Percentiles rank a stretch among this genome's conserved stretches.
Conservation (phyloP, 192 early-diverging fungal genomes). For the Pecoramyces ruminantium region DNA sequence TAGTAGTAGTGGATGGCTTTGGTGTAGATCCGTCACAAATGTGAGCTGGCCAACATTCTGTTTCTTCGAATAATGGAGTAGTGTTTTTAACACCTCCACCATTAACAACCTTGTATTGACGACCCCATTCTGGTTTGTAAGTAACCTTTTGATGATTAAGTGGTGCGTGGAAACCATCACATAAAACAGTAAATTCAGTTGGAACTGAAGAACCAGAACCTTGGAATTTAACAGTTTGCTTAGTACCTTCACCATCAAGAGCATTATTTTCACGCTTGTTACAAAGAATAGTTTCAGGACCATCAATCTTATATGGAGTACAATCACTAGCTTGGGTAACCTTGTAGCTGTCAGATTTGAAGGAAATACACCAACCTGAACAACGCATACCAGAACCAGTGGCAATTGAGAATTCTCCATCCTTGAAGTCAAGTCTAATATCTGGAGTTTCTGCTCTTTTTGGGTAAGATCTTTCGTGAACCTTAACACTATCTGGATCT, state of each 20-base stretch:
- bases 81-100: not conserved
- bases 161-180: not conserved
- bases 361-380: not conserved
- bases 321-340: not conserved
- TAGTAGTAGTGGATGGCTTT: too few relatives aligned
- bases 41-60: not conserved
- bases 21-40: not conserved
- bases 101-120: not conserved
- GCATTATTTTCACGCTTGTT: not conserved
- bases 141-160: not conserved
- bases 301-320: not conserved
- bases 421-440: not conserved
- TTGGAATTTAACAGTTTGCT: not conserved
- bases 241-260: not conserved
- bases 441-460: not conserved
- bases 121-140: not conserved
- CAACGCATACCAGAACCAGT: not conserved
- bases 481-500: not conserved
- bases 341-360: not conserved
- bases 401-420: not conserved
- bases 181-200: not conserved
- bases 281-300: not conserved
- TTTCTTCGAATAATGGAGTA: not conserved
- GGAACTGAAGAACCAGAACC: not conserved
- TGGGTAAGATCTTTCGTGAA: not conserved